Evolutionary conservation across 345 rosid genomes (phyloP), one percentile per base, ranked within the genome.

Genomic region (Gossypioides kirkii): DNA sequence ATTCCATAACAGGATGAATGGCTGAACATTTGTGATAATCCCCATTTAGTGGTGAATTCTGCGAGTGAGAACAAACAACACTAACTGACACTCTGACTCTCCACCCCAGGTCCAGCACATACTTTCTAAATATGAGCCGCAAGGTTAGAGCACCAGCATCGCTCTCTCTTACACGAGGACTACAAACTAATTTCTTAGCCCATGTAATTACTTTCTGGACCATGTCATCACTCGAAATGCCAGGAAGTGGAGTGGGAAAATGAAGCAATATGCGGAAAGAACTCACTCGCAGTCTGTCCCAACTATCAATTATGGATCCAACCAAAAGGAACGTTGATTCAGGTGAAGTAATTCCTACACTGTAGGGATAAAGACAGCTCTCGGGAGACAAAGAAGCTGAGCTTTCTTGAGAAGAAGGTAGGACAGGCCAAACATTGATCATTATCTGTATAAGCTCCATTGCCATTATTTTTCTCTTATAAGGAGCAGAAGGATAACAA

Each of bases 131-230:
- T 76, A 94, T 77, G 74, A 94, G 98, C 80, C 92, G 84, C 25
- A 92, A 77, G 54, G 91, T 86, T 79, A 94, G 77, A 54, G 98
- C 86, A 55, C 98, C 98, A 69, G 74, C 98, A 77, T 94, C 98
- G 81, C 97, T 94, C 88, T 94, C 98, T 79, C 98, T 90, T 74
- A 94, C 98, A 66, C 97, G 97, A 77, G 98, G 92, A 77, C 97
- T 90, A 76, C 92, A 89, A 73, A 94, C 97, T 80, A 94, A 82
- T 32, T 84, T 81, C 82, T 90, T 88, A 68, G 98, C 96, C 97
- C 97, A 92, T 47, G 77, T 72, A 75, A 90, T 86, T 76, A 92
- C 77, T 70, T 76, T 87, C 76, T 81, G 82, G 78, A 89, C 90
- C 92, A 83, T 87, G 69, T 83, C 85, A 68, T 85, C 88, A 77